Conservation (phyloP, 768 basidiomycete species). For the Imleria badia region DNA sequence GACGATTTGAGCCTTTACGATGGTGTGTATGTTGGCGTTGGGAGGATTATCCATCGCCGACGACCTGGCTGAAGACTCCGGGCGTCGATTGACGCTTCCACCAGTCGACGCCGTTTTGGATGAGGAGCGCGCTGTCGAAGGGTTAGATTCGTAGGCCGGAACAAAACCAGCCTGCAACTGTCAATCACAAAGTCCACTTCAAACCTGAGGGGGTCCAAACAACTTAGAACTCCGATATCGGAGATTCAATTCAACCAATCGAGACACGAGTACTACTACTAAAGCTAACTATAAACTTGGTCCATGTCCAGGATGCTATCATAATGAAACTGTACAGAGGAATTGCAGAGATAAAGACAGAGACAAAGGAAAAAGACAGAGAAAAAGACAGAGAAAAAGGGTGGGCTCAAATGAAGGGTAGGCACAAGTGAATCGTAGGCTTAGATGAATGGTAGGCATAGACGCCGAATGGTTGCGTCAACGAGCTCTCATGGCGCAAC, state of each 20-base stretch:
- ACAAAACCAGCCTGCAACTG: constrained; percentile 29
- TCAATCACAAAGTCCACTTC: constrained; percentile 22
- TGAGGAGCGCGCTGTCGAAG: constrained; percentile 26
- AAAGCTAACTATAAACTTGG: no score
- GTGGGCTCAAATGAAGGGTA: no score
- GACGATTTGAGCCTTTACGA: constrained; percentile 96
- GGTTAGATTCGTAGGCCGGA: constrained; percentile 37
- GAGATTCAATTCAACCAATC: constrained; percentile 10
- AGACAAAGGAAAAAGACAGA: no score
- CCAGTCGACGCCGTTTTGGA: constrained; percentile 69
- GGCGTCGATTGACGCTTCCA: constrained; percentile 67
- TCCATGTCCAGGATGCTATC: no score
- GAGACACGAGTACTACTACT: background rate
- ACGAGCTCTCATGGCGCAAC: background rate
- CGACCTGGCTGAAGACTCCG: constrained; percentile 73
- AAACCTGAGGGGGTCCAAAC: constrained; percentile 12
- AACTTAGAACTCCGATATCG: constrained; percentile 23
- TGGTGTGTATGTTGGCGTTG: constrained; percentile 84
- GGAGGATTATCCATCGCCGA: constrained; percentile 86
- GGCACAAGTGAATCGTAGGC: background rate
- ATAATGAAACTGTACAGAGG: background rate
- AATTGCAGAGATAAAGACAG: no score
- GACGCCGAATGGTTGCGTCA: background rate
- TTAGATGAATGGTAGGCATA: background rate
- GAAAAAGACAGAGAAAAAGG: no score